phyloP scores from a whole-genome alignment of 1,284 basidiomycete species.

The Stygiomarasmius scandens region DNA sequence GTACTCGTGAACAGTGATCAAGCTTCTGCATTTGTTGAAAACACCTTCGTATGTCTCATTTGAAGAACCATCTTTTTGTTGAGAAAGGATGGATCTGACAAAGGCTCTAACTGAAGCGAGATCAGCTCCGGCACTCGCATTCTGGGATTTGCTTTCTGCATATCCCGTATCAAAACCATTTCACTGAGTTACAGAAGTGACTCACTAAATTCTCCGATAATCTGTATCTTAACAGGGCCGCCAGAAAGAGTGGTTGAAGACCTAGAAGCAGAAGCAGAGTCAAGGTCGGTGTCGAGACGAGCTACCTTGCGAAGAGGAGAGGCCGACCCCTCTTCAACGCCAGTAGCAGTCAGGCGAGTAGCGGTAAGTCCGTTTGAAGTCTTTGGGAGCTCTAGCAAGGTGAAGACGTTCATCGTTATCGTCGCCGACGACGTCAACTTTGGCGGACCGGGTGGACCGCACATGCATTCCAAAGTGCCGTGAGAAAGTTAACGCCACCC shows the following conservation, averaged over 20 bases:
- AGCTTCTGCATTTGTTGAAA: conserved; percentile 55
- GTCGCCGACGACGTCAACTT: not conserved
- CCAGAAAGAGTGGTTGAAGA: conserved; percentile 25
- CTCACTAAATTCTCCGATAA: conserved; percentile 46
- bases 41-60: conserved; percentile 56
- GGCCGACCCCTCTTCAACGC: conserved; percentile 47
- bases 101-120: not conserved
- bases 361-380: conserved; percentile 57
- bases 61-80: not conserved
- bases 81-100: not conserved
- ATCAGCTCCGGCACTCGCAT: not conserved
- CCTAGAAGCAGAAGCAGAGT: conserved; percentile 64
- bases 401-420: conserved; percentile 35
- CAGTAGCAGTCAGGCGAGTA: conserved; percentile 27
- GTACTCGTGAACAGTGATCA: conserved; percentile 51
- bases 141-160: not conserved
- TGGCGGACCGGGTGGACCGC: no score
- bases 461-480: no score
- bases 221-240: conserved; percentile 45
- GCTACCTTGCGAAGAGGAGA: conserved; percentile 69
- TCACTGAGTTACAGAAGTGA: not conserved
- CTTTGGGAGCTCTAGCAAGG: conserved; percentile 53
- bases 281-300: conserved; percentile 63
- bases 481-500: no score
- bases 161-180: not conserved